Conservation (phyloP, 202 grass and related monocot genomes). For the Musa balbisiana region DNA sequence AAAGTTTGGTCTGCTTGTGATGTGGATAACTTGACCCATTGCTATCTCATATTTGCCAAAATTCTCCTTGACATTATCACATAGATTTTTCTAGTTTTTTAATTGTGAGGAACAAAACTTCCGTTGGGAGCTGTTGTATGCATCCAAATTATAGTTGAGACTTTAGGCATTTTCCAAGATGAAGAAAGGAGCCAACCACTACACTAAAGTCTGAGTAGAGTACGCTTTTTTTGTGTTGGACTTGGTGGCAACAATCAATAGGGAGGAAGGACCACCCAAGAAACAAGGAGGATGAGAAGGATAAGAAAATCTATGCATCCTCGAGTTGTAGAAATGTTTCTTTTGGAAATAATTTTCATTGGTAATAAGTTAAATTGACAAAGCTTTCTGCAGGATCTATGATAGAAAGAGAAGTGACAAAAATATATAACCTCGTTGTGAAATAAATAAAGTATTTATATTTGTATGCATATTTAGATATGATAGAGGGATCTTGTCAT, state of each 20-base stretch:
- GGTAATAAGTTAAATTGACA: no score
- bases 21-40: background rate
- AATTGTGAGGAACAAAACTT: no score
- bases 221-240: background rate
- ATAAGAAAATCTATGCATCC: background rate
- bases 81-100: background rate
- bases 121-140: background rate
- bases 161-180: background rate
- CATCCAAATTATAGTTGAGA: background rate
- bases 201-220: background rate
- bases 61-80: background rate
- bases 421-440: no score
- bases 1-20: conserved; percentile 5
- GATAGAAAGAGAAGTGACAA: no score
- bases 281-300: background rate
- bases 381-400: no score
- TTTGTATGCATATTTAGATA: no score
- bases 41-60: background rate
- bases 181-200: background rate
- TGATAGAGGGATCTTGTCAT: no score
- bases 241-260: background rate
- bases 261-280: conserved; percentile 1
- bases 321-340: no score
- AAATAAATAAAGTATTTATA: no score
- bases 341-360: no score